These are phyloP conservation scores for Letharia columbiana DNA, from an alignment of 495 filamentous ascomycete species.

Conservation along the genomic window DNA sequence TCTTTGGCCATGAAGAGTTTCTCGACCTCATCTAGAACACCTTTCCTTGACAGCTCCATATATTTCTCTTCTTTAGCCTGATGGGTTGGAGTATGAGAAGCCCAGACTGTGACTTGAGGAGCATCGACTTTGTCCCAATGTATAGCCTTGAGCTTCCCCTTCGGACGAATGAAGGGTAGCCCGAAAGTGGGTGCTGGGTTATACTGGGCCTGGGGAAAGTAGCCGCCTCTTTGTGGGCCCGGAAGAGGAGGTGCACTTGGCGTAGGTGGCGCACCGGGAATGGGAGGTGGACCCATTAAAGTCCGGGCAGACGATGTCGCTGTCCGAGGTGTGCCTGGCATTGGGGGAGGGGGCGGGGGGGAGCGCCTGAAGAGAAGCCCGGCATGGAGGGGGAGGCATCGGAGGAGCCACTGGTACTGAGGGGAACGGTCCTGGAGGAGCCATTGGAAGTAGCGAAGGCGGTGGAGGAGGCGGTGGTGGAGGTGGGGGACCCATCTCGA, in stretches of 20 bases:
- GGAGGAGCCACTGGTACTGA: conserved; percentile 29
- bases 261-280: conserved; percentile 42
- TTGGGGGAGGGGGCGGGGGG: conserved; percentile 48
- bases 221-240: conserved; percentile 44
- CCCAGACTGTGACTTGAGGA: conserved; percentile 93
- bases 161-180: conserved; percentile 74
- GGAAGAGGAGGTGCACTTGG: conserved; percentile 51
- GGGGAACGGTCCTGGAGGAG: conserved; percentile 41
- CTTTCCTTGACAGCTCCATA: conserved; percentile 79
- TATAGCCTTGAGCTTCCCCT: conserved; percentile 98
- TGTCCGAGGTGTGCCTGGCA: conserved; percentile 30
- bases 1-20: conserved; percentile 96
- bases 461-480: conserved; percentile 46
- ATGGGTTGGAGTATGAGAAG: conserved; percentile 67
- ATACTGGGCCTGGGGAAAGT: conserved; percentile 42
- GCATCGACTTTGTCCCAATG: conserved; percentile 99
- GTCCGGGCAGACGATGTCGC: conserved; percentile 18
- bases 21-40: conserved; percentile 95
- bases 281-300: conserved; percentile 41
- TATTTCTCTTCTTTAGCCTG: conserved; percentile 92
- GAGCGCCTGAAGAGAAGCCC: conserved; percentile 37
- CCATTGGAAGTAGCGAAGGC: conserved; percentile 38
- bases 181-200: conserved; percentile 39
- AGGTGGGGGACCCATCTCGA: conserved; percentile 38
- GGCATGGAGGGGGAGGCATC: conserved; percentile 34